phyloP scores from a whole-genome alignment of 306 rosid species.

The Cicer yamashitae region DNA sequence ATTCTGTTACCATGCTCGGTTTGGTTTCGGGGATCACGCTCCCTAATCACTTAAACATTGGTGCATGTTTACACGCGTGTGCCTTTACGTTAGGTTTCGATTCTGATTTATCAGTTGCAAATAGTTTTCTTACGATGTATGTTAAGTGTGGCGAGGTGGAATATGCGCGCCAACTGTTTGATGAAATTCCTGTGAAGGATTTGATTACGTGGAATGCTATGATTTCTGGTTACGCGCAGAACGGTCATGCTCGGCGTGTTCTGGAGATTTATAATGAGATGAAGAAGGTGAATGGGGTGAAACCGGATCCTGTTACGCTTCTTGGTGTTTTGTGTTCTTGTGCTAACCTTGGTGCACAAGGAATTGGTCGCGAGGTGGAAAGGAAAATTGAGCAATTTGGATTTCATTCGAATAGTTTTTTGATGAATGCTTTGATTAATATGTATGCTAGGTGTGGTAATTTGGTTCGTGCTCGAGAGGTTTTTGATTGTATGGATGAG shows the following conservation, averaged over 20 bases:
- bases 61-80: slow-evolving; percentile 61
- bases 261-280: slow-evolving; percentile 62
- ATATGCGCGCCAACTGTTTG: slow-evolving; percentile 63
- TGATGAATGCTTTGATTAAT: slow-evolving; percentile 54
- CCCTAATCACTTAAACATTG: slow-evolving; percentile 57
- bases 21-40: slow-evolving; percentile 61
- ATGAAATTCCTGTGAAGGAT: slow-evolving; percentile 65
- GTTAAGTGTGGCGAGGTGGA: slow-evolving; percentile 69
- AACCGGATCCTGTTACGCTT: slow-evolving; percentile 57
- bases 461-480: slow-evolving; percentile 46
- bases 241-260: slow-evolving; percentile 70
- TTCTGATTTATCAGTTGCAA: slow-evolving; percentile 58
- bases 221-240: slow-evolving; percentile 87
- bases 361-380: slow-evolving; percentile 55
- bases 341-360: slow-evolving; percentile 59
- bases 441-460: slow-evolving; percentile 68
- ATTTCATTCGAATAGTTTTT: slow-evolving; percentile 51
- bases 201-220: slow-evolving; percentile 91
- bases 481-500: slow-evolving; percentile 46
- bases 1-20: slow-evolving; percentile 76
- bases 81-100: slow-evolving; percentile 60
- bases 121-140: slow-evolving; percentile 83
- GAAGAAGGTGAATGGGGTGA: slow-evolving; percentile 48
- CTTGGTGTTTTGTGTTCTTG: slow-evolving; percentile 59
- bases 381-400: slow-evolving; percentile 42